These are phyloP conservation scores for Xylariaceae sp. DNA, from an alignment of 2,329 filamentous ascomycete genomes.

Conservation along the genomic window DNA sequence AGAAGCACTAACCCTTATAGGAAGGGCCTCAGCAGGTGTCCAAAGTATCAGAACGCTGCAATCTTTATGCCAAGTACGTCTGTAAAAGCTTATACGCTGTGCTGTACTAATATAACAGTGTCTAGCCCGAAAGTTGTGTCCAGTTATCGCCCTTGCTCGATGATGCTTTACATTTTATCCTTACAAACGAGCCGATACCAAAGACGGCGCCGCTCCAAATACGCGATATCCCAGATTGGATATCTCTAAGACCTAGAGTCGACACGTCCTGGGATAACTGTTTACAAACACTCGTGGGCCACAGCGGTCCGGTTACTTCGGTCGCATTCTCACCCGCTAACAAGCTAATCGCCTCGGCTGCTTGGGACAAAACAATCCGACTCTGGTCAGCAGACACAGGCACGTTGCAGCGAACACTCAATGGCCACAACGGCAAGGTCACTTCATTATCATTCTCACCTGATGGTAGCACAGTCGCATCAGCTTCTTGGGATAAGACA, in stretches of 20 bases:
- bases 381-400: constrained; percentile 2
- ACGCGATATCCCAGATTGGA: constrained; percentile 27
- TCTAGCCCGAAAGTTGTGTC: constrained; percentile 1
- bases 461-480: constrained; percentile 7
- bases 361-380: neutral
- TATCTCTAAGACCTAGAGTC: constrained; percentile 14
- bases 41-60: constrained; percentile 12
- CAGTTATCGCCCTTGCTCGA: constrained; percentile 20
- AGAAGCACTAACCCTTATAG: constrained; percentile 8
- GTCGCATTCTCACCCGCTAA: constrained; percentile 13
- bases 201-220: constrained; percentile 31
- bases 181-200: constrained; percentile 25
- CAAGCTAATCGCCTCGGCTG: constrained; percentile 7
- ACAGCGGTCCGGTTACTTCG: neutral
- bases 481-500: neutral
- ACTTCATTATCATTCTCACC: constrained; percentile 8
- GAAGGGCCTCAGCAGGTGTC: constrained; percentile 16
- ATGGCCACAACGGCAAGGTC: neutral
- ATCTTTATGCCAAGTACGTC: constrained; percentile 14
- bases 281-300: constrained; percentile 20
- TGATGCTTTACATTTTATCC: constrained; percentile 28
- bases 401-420: neutral
- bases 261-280: constrained; percentile 20
- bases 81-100: too few relatives aligned
- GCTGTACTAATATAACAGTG: too few relatives aligned